Evolutionary conservation across 2,329 filamentous ascomycete genomes (phyloP).

Genomic region (Fusarium sarcochroum): DNA sequence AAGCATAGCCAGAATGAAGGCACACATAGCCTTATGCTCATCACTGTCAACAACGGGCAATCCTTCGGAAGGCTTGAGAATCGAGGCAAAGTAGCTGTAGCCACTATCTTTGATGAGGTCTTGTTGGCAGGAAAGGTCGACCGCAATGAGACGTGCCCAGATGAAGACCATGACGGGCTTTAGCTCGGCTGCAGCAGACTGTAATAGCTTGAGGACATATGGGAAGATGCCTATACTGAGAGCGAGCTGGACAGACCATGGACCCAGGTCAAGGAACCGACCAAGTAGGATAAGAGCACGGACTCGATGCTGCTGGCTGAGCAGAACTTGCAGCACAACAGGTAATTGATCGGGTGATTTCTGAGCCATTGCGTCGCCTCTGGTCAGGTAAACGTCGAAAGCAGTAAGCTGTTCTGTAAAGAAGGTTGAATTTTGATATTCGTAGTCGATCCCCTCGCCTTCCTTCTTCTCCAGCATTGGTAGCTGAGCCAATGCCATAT

Average conservation of each 20-base stretch:
- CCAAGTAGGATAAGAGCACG: slow-evolving; percentile 92
- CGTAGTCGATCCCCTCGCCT: slow-evolving; percentile 81
- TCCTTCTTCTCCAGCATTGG: slow-evolving; percentile 86
- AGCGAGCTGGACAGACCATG: slow-evolving; percentile 98
- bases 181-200: slow-evolving; percentile 93
- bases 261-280: slow-evolving; percentile 93
- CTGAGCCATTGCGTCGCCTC: slow-evolving; percentile 83
- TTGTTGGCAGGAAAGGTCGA: slow-evolving; percentile 92
- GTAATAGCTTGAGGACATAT: slow-evolving; percentile 96
- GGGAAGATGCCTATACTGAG: slow-evolving; percentile 98
- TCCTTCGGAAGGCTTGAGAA: slow-evolving; percentile 85
- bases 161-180: slow-evolving; percentile 99
- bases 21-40: slow-evolving; percentile 98
- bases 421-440: slow-evolving; percentile 95
- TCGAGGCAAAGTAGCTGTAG: slow-evolving; percentile 95
- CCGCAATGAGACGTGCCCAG: slow-evolving; percentile 95
- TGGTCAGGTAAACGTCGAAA: slow-evolving; percentile 93
- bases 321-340: slow-evolving; percentile 93
- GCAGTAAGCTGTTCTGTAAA: slow-evolving; percentile 97
- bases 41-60: slow-evolving; percentile 90
- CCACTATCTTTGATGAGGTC: slow-evolving; percentile 97
- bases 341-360: slow-evolving; percentile 95
- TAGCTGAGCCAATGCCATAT: slow-evolving; percentile 92
- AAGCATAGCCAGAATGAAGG: slow-evolving; percentile 96
- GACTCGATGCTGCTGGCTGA: slow-evolving; percentile 95